Conservation (phyloP, 805 yeast genomes). For the Wickerhamomyces mucosus region DNA sequence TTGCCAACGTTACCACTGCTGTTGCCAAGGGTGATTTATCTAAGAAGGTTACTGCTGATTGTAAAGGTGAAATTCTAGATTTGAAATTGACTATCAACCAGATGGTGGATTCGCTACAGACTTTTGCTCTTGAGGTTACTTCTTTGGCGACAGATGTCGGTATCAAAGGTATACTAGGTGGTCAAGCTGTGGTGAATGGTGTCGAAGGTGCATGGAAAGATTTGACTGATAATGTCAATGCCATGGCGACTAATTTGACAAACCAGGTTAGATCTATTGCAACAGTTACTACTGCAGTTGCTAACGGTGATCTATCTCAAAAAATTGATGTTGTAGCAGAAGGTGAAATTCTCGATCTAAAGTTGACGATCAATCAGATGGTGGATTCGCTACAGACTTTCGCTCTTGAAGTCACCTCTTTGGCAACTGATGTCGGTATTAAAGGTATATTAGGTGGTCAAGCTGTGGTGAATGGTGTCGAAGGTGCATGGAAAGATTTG, state of each 20-base stretch:
- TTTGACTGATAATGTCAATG: constrained; percentile 81
- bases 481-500: constrained; percentile 80
- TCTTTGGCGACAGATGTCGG: constrained; percentile 89
- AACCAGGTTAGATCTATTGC: constrained; percentile 88
- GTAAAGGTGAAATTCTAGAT: constrained; percentile 83
- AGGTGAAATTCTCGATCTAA: neutral
- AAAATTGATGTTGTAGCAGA: constrained; percentile 32
- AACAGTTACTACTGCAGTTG: constrained; percentile 81
- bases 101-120: constrained; percentile 84
- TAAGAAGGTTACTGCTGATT: constrained; percentile 78
- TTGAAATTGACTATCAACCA: constrained; percentile 80
- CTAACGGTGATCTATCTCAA: constrained; percentile 78
- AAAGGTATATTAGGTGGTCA: constrained; percentile 88
- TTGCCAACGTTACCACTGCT: constrained; percentile 82
- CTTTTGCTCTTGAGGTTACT: constrained; percentile 81
- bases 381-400: constrained; percentile 79
- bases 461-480: constrained; percentile 76
- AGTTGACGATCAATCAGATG: constrained; percentile 67
- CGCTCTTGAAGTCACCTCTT: constrained; percentile 64
- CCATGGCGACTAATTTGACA: constrained; percentile 86
- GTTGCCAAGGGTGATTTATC: constrained; percentile 83
- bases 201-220: constrained; percentile 90
- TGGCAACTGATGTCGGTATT: constrained; percentile 76
- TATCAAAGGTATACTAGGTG: constrained; percentile 84
- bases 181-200: constrained; percentile 81